Evolutionary conservation across 139 green algal genomes (phyloP), one percentile per base, ranked within the genome.

Genomic region (Tetraselmis chui): DNA sequence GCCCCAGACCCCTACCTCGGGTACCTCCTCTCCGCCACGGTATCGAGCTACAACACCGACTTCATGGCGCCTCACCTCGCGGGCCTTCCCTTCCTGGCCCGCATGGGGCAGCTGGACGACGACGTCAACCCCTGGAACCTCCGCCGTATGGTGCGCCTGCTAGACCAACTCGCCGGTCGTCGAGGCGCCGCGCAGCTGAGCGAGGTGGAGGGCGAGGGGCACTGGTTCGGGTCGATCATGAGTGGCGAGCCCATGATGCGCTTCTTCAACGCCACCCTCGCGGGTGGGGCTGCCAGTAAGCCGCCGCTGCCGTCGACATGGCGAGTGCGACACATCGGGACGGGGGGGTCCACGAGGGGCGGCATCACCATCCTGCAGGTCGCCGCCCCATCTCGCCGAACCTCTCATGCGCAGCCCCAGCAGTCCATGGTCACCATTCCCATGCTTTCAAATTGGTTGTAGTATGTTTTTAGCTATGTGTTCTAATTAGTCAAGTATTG

Each of bases 111-210:
- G 25, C 30, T 31, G 29, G 79, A 83, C 31, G 26, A 27, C 11
- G 76, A 83, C 27, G 79, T 83, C 28, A 31, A 28, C 76, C 79
- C 79, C n/a, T 83, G 79, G 79, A 83, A 83, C 67, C 31, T 83
- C 31, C 79, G 79, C 23, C 59, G 79, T 28, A 79, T 83, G 2
- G 79, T 28, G 25, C 28, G 79, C 2, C 2, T 83, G 30, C 32
- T 83, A 2, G 79, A 83, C 31, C 32, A 67, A 67, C 45, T 67
- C 45, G 45, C 11, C 45, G 11, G 18, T 67, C 11, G 45, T 18
- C 11, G 45, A 67, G 79, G 29, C 30, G 79, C 67, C 2, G 79
- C 79, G 28, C 23, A 45, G 30, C 29, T 78, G 30, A 78, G 32
- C 31, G 79, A 83, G 31, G 32, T 83, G 5, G 2, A 5, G 2